phyloP scores from a whole-genome alignment of 371 early-diverging fungal genomes.

The Funneliformis caledonium region DNA sequence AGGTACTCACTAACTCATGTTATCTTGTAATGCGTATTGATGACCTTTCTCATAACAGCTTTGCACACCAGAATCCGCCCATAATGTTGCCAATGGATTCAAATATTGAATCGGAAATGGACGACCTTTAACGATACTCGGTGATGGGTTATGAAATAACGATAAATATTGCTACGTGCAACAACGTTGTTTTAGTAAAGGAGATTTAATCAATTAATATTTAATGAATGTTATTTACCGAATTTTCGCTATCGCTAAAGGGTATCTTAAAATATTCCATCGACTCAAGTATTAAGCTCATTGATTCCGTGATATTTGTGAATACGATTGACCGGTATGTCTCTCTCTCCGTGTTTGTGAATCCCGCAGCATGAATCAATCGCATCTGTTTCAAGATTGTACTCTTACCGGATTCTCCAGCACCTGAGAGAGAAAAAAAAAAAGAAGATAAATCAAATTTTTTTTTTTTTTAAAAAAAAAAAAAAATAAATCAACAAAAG shows the following conservation, averaged over 20 bases:
- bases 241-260: slow-evolving; percentile 65
- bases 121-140: slow-evolving; percentile 49
- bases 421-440: slow-evolving; percentile 62
- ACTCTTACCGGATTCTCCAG: slow-evolving; percentile 97
- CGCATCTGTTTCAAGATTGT: slow-evolving; percentile 97
- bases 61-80: slow-evolving; percentile 79
- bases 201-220: slow-evolving; percentile 43
- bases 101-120: slow-evolving; percentile 59
- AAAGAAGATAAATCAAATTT: not conserved
- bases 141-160: slow-evolving; percentile 13
- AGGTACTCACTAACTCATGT: slow-evolving; percentile 73
- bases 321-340: slow-evolving; percentile 91
- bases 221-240: slow-evolving; percentile 43
- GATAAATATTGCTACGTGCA: slow-evolving; percentile 17
- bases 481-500: not conserved
- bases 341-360: slow-evolving; percentile 81
- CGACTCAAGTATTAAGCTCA: slow-evolving; percentile 88
- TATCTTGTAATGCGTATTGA: slow-evolving; percentile 89
- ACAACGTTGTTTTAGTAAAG: slow-evolving; percentile 42
- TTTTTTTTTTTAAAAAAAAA: too few species aligned
- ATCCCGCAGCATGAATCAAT: slow-evolving; percentile 93
- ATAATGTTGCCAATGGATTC: slow-evolving; percentile 70
- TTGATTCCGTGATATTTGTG: slow-evolving; percentile 87
- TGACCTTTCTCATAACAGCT: slow-evolving; percentile 73
- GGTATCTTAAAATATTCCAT: slow-evolving; percentile 78